Percentiles rank a stretch among this genome's conserved stretches.
Evolutionary conservation across 441 rosid species (phyloP).

Genomic region (Pelargonium myrrhifolium): DNA sequence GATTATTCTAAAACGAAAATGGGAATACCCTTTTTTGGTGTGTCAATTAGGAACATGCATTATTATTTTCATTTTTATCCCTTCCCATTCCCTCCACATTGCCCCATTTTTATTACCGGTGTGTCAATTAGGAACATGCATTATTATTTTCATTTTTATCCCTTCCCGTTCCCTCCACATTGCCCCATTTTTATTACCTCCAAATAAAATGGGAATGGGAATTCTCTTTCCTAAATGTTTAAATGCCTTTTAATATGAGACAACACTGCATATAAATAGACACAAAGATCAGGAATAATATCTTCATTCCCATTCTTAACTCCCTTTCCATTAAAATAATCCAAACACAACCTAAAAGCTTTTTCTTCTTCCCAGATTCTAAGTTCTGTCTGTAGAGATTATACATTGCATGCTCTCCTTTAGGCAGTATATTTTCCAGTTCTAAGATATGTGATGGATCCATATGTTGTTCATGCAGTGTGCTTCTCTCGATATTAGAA

Average conservation of each 20-base stretch:
- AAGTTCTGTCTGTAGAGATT: background rate
- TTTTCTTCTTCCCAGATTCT: background rate
- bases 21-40: background rate
- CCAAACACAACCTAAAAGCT: no score
- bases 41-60: background rate
- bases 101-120: no score
- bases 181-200: no score
- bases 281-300: background rate
- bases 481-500: constrained; percentile 74
- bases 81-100: no score
- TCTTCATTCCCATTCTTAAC: background rate
- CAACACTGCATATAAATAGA: background rate
- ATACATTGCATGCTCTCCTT: background rate
- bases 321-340: no score
- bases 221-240: background rate
- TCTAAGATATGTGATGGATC: constrained; percentile 20
- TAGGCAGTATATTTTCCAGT: background rate
- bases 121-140: background rate
- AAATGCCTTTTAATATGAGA: background rate
- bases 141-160: no score
- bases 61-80: no score
- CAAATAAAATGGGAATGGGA: background rate
- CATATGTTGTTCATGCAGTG: constrained; percentile 43
- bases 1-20: background rate
- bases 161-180: no score